These are phyloP conservation scores for Aspergillus carbonarius DNA, from an alignment of 2,329 filamentous ascomycete genomes.

Conservation along the genomic window DNA sequence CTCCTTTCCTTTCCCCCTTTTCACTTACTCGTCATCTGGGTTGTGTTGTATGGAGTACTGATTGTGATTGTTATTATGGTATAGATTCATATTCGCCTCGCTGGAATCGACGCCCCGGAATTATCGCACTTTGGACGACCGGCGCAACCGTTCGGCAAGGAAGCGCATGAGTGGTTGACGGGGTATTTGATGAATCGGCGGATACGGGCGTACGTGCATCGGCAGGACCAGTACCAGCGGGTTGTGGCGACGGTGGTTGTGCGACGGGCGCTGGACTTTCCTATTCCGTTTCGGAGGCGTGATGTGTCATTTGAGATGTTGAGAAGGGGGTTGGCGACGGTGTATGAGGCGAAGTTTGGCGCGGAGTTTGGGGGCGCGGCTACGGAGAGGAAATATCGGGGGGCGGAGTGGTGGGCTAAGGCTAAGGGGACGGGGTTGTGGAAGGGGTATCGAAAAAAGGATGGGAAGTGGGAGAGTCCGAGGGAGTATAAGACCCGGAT, in stretches of 20 bases:
- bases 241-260: slow-evolving; percentile 84
- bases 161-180: slow-evolving; percentile 80
- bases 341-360: slow-evolving; percentile 89
- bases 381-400: slow-evolving; percentile 47
- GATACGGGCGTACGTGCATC: slow-evolving; percentile 80
- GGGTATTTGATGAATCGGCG: slow-evolving; percentile 68
- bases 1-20: not conserved
- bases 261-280: slow-evolving; percentile 50
- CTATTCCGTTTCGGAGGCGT: slow-evolving; percentile 54
- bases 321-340: slow-evolving; percentile 76
- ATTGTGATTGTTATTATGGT: no score
- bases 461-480: slow-evolving; percentile 71
- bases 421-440: slow-evolving; percentile 70
- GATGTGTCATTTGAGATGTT: slow-evolving; percentile 93
- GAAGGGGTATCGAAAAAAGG: slow-evolving; percentile 55
- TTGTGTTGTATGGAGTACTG: no score
- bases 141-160: slow-evolving; percentile 77
- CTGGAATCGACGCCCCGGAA: slow-evolving; percentile 91
- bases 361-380: slow-evolving; percentile 79
- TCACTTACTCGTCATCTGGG: no score
- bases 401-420: slow-evolving; percentile 59
- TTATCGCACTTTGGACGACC: slow-evolving; percentile 86
- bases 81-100: slow-evolving; percentile 79
- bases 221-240: slow-evolving; percentile 86
- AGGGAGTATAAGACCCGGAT: slow-evolving; percentile 77